phyloP scores from a whole-genome alignment of 164 flowering plant species.

The Macadamia integrifolia region DNA sequence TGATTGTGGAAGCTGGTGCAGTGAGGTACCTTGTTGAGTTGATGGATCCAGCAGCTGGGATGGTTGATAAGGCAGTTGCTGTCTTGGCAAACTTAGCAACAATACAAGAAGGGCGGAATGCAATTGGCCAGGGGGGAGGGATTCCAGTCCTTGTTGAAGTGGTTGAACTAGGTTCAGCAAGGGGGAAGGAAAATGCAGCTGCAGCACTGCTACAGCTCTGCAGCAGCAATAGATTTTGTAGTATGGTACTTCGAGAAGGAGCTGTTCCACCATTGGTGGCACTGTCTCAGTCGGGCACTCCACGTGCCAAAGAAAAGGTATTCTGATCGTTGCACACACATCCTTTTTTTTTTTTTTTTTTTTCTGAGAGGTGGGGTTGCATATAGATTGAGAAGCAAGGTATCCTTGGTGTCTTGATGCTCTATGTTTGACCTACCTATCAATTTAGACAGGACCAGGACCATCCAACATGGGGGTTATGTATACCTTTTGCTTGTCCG shows the following conservation, averaged over 20 bases:
- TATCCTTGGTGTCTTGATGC: too few relatives aligned
- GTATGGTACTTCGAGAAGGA: constrained; percentile 84
- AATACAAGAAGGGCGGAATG: constrained; percentile 71
- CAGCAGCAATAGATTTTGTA: constrained; percentile 62
- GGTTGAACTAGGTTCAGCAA: constrained; percentile 90
- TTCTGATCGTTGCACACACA: background rate
- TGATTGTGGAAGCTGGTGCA: constrained; percentile 79
- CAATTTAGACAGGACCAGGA: too few relatives aligned
- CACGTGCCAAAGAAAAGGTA: constrained; percentile 95
- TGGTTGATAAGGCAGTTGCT: constrained; percentile 97
- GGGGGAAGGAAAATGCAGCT: constrained; percentile 96
- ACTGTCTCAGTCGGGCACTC: constrained; percentile 84
- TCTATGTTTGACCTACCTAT: too few relatives aligned
- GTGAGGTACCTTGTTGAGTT: constrained; percentile 76
- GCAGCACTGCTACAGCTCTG: constrained; percentile 89
- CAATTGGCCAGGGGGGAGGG: constrained; percentile 74
- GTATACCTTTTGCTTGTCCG: too few relatives aligned
- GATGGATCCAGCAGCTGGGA: constrained; percentile 96
- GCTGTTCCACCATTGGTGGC: constrained; percentile 94
- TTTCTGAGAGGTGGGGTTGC: too few relatives aligned
- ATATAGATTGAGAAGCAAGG: too few relatives aligned
- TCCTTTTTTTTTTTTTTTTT: too few relatives aligned
- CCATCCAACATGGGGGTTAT: too few relatives aligned
- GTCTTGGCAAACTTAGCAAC: constrained; percentile 95
- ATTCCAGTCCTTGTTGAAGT: constrained; percentile 89